Base-by-base conservation (phyloP, 179 eudicot genomes). In the Silene coronaria region DNA sequence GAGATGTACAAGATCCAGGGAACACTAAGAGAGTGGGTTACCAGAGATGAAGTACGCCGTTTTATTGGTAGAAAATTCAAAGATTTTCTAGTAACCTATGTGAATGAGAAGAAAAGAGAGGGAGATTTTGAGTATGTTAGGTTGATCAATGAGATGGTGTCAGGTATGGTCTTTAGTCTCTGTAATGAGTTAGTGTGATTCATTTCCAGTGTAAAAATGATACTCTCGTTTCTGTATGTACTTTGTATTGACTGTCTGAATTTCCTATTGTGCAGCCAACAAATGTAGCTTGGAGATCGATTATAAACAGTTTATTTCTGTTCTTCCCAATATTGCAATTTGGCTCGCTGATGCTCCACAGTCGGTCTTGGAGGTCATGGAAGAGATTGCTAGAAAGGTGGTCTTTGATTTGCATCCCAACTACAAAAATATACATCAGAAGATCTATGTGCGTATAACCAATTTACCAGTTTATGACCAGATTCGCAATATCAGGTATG, bases 271-370 rank as follows among this genome's bases (percentile, higher is more conserved):
- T 80, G 86, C 90, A 94, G 98, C 91, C 76, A 90, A 94, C 78
- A 94, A 89, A 81, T 94, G 98, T 62, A 94, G 98, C 84, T 86
- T 94, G 79, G 97, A 94, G 89, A 88, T 90, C 78, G 96, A 94
- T 78, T 94, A 94, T 83, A 94, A 84, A 58, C 94, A 94, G 77
- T 94, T 92, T 76, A 92, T 92, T 75, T 86, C 83, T 78, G 88
- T 86, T 74, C 94, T 89, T 78, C 97, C 96, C 32, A 92, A 94
- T 80, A 94, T 94, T 74, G 98, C 97, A 21, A 94, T 94, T 80
- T 94, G 98, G 98, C 86, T 94, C 1, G 98, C 96, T 77, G 98
- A 94, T 89, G 97, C 98, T 75, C 98, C 98, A 9, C 98, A 90
- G 67, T 88, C 96, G 70, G 97, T 94, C 77, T 87, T 94, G 79